Conservation (phyloP, 1,284 basidiomycete species). For the Exobasidium rhododendri region DNA sequence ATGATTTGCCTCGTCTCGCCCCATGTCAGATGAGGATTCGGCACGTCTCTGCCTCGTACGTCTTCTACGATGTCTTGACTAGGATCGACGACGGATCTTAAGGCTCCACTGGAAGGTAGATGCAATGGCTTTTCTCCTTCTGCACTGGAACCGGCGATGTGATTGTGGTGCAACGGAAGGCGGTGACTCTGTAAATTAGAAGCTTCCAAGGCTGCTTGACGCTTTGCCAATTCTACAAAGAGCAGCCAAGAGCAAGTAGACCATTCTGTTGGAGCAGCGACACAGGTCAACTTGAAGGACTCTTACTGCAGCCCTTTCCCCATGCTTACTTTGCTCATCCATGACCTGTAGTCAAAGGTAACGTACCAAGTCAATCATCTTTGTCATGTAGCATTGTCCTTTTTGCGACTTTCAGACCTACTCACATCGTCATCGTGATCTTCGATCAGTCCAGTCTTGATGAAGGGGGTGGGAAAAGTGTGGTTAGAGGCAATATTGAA, state of each 20-base stretch:
- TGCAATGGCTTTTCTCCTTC: background rate
- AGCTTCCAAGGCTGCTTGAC: conserved; percentile 40
- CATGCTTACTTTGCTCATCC: conserved; percentile 52
- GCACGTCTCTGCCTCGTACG: conserved; percentile 35
- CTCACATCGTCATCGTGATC: conserved; percentile 50
- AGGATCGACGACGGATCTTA: conserved; percentile 28
- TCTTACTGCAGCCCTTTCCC: background rate
- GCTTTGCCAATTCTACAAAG: conserved; percentile 36
- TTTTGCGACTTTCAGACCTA: too few species aligned
- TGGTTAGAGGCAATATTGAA: background rate
- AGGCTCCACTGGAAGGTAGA: background rate
- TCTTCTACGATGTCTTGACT: conserved; percentile 31
- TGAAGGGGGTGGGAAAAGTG: too few species aligned
- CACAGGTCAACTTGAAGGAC: background rate
- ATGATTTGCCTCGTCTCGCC: conserved; percentile 47
- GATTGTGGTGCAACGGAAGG: background rate
- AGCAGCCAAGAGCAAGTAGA: conserved; percentile 50
- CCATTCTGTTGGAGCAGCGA: conserved; percentile 36
- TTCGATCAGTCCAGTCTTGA: conserved; percentile 51
- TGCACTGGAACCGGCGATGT: conserved; percentile 1
- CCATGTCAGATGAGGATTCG: conserved; percentile 47
- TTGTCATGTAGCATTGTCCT: too few species aligned
- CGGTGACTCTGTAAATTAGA: background rate
- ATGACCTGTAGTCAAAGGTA: too few species aligned
- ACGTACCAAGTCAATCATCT: too few species aligned